Percentiles rank a stretch among this genome's conserved stretches.
These are phyloP conservation scores for Rheum nobile DNA, from an alignment of 148 eudicot species.

Conservation along the genomic window DNA sequence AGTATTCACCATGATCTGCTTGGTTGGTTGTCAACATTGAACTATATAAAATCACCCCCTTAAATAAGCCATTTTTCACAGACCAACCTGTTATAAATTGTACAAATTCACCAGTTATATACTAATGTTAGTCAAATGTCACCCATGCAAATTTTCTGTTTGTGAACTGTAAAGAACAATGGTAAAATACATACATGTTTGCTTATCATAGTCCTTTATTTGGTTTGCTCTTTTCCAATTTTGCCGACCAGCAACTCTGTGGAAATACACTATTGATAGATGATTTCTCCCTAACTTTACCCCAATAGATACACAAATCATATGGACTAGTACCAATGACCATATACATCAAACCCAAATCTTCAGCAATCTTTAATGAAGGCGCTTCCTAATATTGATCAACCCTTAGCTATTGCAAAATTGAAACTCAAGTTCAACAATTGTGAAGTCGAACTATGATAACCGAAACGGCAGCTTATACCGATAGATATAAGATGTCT, in stretches of 20 bases:
- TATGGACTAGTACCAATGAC: neutral
- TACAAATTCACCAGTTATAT: neutral
- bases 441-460: neutral
- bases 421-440: neutral
- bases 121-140: neutral
- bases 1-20: neutral
- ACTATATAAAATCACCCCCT: neutral
- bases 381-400: neutral
- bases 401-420: neutral
- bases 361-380: neutral
- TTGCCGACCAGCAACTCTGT: neutral
- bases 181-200: neutral
- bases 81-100: neutral
- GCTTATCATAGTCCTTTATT: too few species aligned
- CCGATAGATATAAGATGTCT: neutral
- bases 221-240: too few species aligned
- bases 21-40: neutral
- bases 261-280: neutral
- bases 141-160: neutral
- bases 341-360: neutral
- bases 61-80: neutral
- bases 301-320: neutral
- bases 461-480: neutral
- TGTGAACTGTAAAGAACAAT: neutral
- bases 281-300: neutral